These are phyloP conservation scores for Albatrellus ellisii DNA, from an alignment of 768 basidiomycete genomes.

Conservation along the genomic window DNA sequence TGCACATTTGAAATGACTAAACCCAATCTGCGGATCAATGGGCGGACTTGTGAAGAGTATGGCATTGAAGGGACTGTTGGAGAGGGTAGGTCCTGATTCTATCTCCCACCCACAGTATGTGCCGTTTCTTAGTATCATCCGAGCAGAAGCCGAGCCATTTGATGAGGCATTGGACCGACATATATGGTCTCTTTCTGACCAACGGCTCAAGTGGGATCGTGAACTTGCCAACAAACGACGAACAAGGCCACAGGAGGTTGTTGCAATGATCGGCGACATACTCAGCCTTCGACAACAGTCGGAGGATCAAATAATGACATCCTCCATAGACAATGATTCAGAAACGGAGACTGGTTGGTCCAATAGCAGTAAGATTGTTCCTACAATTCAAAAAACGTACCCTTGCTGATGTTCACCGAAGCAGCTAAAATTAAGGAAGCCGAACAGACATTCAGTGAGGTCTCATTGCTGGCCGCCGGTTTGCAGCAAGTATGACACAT, in stretches of 20 bases:
- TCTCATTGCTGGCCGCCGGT: slow-evolving; percentile 30
- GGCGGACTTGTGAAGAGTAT: slow-evolving; percentile 12
- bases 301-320: slow-evolving; percentile 18
- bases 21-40: slow-evolving; percentile 12
- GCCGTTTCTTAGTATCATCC: slow-evolving; percentile 24
- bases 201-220: slow-evolving; percentile 62
- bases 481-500: slow-evolving; percentile 34
- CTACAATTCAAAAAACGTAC: slow-evolving; percentile 3
- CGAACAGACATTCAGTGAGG: slow-evolving; percentile 20
- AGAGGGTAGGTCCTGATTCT: slow-evolving; percentile 7
- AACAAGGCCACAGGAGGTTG: slow-evolving; percentile 42
- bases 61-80: too few relatives aligned
- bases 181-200: slow-evolving; percentile 71
- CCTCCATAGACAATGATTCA: slow-evolving; percentile 10
- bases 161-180: slow-evolving; percentile 77
- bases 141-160: slow-evolving; percentile 47
- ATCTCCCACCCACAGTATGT: not conserved
- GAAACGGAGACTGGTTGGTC: slow-evolving; percentile 8
- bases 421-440: slow-evolving; percentile 16
- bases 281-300: slow-evolving; percentile 22
- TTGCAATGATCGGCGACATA: slow-evolving; percentile 26
- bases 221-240: slow-evolving; percentile 58
- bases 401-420: not conserved
- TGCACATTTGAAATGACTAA: slow-evolving; percentile 11
- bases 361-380: slow-evolving; percentile 14